A percentile compares a stretch with the other conserved stretches of the same genome.
These are phyloP conservation scores for Penicillium odoratum DNA, from an alignment of 495 filamentous ascomycete genomes.

Conservation along the genomic window DNA sequence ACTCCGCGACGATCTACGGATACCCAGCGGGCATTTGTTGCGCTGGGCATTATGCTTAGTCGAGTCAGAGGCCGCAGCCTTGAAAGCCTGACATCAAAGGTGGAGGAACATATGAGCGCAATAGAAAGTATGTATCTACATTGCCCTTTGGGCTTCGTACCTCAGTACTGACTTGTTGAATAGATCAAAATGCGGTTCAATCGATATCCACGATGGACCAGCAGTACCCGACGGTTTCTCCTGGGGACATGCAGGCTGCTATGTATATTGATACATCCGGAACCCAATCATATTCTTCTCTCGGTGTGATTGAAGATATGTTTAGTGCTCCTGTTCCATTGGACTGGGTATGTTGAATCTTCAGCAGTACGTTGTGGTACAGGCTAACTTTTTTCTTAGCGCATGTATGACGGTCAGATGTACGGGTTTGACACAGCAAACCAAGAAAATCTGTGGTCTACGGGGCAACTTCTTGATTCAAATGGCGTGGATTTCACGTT, in stretches of 20 bases:
- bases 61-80: slow-evolving; percentile 52
- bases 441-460: slow-evolving; percentile 22
- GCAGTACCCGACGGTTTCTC: slow-evolving; percentile 8
- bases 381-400: slow-evolving; percentile 16
- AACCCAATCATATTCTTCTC: slow-evolving; percentile 35
- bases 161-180: neutral
- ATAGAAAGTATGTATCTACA: slow-evolving; percentile 24
- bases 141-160: neutral
- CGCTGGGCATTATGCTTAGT: slow-evolving; percentile 72
- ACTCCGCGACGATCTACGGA: slow-evolving; percentile 69
- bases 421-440: slow-evolving; percentile 15
- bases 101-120: neutral
- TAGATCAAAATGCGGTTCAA: neutral
- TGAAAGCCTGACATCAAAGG: slow-evolving; percentile 29
- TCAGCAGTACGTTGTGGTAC: neutral
- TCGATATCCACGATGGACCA: slow-evolving; percentile 8
- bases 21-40: slow-evolving; percentile 72
- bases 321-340: slow-evolving; percentile 54
- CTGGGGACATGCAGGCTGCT: slow-evolving; percentile 1
- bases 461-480: neutral
- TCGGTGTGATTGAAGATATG: slow-evolving; percentile 56
- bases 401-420: slow-evolving; percentile 25
- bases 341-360: slow-evolving; percentile 62
- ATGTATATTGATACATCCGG: slow-evolving; percentile 5
- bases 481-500: slow-evolving; percentile 11